Evolutionary conservation across 441 rosid species (phyloP), one percentile per base, ranked within the genome.

Genomic region (Gossypium davidsonii): DNA sequence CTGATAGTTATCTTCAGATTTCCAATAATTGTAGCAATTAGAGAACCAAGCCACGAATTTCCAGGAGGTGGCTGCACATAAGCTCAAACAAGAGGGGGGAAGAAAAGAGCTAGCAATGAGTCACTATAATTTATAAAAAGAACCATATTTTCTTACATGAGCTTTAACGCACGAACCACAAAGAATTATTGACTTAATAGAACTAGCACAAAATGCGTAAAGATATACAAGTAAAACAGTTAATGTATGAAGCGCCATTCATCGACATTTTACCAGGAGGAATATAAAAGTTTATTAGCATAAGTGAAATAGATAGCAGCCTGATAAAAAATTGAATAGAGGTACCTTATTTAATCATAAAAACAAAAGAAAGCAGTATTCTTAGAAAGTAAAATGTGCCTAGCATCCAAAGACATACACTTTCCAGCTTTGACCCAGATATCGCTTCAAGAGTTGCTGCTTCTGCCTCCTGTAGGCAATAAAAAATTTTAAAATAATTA

Each of bases 1-100:
- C 89, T 90, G 79, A 95, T 93, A 73, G 99, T 88, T 85, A 95
- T 88, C 86, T 91, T 95, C 72, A 93, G 94, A 81, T 95, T 95
- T 82, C 99, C 99, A 66, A 95, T 91, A 72, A 95, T 89, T 67
- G 99, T 95, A 57, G 93, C 85, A 79, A 95, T 87, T 65, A 95
- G 81, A 77, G 98, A 95, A 77, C 97, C 93, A 72, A 95, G 78
- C 99, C 99, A 95, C 28, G 98, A 93, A 84, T 85, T 90, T 81
- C 93, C 98, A 70, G 90, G 58, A 76, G 91, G 72, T 76, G 88
- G 81, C 98, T 91, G 92, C 84, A 82, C 28, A 69, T 58, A 53
- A 69, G 31, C 48, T 53, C 72, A 69, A 31, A 69, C 49, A 52
- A 14, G 9, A 53, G 60, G 31, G 31, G 46, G 3, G 18, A 80